A percentile compares a stretch with the other conserved stretches of the same genome.
Evolutionary conservation across 176 grass and related monocot species (phyloP).

Genomic region (Carex myosuroides): DNA sequence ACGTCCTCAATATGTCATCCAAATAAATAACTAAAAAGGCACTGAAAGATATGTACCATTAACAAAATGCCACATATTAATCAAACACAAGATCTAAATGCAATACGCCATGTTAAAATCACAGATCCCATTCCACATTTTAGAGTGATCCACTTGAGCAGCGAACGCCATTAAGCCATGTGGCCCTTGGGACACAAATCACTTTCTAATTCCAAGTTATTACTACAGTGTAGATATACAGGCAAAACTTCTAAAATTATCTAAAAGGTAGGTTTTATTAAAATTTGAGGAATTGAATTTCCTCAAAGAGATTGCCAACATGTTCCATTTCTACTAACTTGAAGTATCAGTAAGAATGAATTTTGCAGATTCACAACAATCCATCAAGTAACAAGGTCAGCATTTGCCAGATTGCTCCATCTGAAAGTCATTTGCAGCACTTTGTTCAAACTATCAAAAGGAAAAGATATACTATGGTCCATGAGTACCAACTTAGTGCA

Average conservation of each 20-base stretch:
- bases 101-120: background rate
- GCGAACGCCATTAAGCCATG: background rate
- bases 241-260: background rate
- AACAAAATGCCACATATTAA: background rate
- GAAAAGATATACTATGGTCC: background rate
- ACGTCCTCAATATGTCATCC: background rate
- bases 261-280: background rate
- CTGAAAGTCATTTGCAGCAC: background rate
- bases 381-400: background rate
- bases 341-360: background rate
- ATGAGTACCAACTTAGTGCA: background rate
- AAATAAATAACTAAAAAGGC: background rate
- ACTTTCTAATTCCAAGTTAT: background rate
- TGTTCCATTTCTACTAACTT: background rate
- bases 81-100: background rate
- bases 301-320: background rate
- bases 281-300: background rate
- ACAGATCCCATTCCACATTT: background rate
- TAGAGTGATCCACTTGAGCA: background rate
- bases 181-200: background rate
- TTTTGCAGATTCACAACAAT: background rate
- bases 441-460: background rate
- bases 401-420: background rate
- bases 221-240: background rate
- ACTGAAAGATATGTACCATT: background rate